These are phyloP conservation scores for Cetraspora pellucida DNA, from an alignment of 192 early-diverging fungal genomes.

Conservation along the genomic window DNA sequence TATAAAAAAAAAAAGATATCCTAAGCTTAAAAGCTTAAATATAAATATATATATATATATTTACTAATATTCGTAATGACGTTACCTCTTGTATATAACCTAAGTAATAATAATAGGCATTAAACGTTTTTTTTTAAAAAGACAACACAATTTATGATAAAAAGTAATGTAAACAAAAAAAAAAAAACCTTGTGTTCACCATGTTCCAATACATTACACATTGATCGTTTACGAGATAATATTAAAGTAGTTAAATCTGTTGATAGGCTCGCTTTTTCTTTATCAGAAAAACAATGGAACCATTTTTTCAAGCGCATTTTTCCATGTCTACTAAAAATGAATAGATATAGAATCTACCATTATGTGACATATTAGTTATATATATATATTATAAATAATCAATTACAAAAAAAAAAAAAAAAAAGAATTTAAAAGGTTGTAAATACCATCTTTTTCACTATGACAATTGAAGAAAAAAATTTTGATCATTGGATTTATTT, in stretches of 20 bases:
- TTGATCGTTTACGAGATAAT: conserved; percentile 51
- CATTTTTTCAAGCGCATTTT: conserved; percentile 56
- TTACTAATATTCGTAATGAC: conserved; percentile 4
- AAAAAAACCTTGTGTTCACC: conserved; percentile 46
- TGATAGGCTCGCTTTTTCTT: conserved; percentile 47
- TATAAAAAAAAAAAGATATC: not conserved
- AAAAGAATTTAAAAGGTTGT: too few species aligned
- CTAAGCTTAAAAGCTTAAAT: not conserved
- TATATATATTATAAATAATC: too few species aligned
- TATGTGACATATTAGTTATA: not conserved
- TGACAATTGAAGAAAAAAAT: too few species aligned
- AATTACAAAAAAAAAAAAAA: too few species aligned
- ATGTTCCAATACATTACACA: conserved; percentile 57
- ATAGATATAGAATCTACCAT: conserved; percentile 50
- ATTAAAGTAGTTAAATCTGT: conserved; percentile 51
- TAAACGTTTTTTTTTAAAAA: not conserved
- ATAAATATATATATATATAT: too few species aligned
- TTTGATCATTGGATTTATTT: too few species aligned
- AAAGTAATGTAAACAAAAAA: not conserved
- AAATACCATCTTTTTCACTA: too few species aligned
- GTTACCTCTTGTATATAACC: conserved; percentile 56
- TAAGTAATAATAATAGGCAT: conserved; percentile 22
- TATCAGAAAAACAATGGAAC: conserved; percentile 48
- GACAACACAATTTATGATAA: not conserved
- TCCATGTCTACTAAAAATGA: conserved; percentile 58